A percentile compares a stretch with the other conserved stretches of the same genome.
Evolutionary conservation across 345 rosid genomes (phyloP).

Genomic region (Eucalyptus pauciflora): DNA sequence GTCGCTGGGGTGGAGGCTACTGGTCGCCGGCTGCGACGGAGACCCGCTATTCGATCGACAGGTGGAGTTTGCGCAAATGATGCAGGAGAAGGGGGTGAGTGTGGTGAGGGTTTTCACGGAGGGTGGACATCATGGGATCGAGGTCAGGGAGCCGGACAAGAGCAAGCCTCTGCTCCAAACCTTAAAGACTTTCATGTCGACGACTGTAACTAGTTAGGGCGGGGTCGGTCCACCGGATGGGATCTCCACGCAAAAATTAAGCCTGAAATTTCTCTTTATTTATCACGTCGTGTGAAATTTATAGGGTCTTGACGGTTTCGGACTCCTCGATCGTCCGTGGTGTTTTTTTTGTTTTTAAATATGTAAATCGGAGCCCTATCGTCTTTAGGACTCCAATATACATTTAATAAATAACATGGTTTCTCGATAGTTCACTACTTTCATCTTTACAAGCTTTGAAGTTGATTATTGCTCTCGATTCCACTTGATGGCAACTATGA

Average conservation of each 20-base stretch:
- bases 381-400: rapidly evolving
- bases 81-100: slow-evolving; percentile 26
- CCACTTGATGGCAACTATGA: background rate
- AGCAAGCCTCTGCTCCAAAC: slow-evolving; percentile 3
- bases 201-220: background rate
- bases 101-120: slow-evolving; percentile 8
- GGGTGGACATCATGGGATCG: slow-evolving; percentile 25
- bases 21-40: background rate
- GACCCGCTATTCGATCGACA: slow-evolving; percentile 56
- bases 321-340: background rate
- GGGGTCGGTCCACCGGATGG: background rate
- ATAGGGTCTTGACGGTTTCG: background rate
- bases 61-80: slow-evolving; percentile 12
- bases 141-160: background rate
- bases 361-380: background rate
- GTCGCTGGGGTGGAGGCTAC: slow-evolving; percentile 18
- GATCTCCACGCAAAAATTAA: background rate
- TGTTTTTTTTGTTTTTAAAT: too few relatives aligned
- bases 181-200: slow-evolving; percentile 6
- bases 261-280: background rate
- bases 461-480: background rate
- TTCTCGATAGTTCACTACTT: background rate
- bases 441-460: background rate
- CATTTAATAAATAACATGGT: rapidly evolving
- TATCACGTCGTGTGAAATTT: background rate